Evolutionary conservation across 331 rosid species (phyloP).

Genomic region (Stylosanthes scabra): DNA sequence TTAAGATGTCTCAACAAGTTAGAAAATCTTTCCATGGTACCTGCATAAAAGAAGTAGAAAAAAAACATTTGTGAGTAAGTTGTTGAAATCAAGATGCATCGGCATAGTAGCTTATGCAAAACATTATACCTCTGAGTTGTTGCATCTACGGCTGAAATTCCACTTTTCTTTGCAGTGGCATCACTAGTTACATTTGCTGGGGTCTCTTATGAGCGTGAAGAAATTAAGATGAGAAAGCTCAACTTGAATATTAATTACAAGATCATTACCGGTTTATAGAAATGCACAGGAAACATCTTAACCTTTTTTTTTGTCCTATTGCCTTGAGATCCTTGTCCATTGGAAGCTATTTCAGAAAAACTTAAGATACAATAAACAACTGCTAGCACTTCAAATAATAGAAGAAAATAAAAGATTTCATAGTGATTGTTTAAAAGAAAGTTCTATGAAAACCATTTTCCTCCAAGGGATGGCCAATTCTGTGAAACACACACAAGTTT

Average conservation of each 20-base stretch:
- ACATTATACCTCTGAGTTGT: conserved; percentile 49
- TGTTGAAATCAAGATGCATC: too few relatives aligned
- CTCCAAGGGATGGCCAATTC: conserved; percentile 9
- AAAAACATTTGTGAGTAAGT: too few relatives aligned
- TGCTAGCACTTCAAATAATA: conserved; percentile 34
- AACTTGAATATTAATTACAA: conserved; percentile 20
- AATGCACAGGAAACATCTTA: conserved; percentile 58
- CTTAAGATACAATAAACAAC: conserved; percentile 33
- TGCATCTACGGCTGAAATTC: conserved; percentile 42
- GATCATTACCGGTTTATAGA: conserved; percentile 14
- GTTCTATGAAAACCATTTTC: conserved; percentile 2
- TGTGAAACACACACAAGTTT: background rate
- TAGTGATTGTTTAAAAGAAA: conserved; percentile 7
- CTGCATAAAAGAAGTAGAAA: too few relatives aligned
- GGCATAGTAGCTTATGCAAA: too few relatives aligned
- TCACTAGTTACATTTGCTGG: conserved; percentile 46
- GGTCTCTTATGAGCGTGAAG: conserved; percentile 63
- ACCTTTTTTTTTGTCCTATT: conserved; percentile 68
- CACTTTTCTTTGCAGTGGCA: conserved; percentile 51
- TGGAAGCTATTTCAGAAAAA: conserved; percentile 59
- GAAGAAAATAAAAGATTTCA: background rate
- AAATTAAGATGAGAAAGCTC: conserved; percentile 13
- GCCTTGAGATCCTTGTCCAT: conserved; percentile 87
- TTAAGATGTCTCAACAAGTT: too few relatives aligned
- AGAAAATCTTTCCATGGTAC: too few relatives aligned